Conservation (phyloP, 371 early-diverging fungal genomes). For the Dichotomocladium elegans region DNA sequence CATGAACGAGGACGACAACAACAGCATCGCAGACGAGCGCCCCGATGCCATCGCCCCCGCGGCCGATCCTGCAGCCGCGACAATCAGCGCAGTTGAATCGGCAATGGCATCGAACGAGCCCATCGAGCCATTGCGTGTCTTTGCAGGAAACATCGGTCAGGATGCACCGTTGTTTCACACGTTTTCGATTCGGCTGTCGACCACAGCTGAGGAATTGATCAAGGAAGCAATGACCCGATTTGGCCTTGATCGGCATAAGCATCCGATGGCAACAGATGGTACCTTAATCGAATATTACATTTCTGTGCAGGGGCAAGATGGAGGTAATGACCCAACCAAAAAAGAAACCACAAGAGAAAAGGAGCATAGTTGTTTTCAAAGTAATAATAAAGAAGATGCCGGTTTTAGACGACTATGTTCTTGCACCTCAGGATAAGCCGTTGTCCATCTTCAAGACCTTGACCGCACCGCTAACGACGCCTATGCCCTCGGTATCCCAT, state of each 20-base stretch:
- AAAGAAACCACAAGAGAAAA: neutral
- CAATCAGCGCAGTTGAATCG: neutral
- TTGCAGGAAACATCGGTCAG: conserved; percentile 58
- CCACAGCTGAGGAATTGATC: conserved; percentile 51
- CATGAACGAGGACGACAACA: neutral
- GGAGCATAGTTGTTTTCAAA: neutral
- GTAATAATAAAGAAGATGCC: neutral
- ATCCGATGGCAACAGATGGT: conserved; percentile 16
- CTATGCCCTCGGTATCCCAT: conserved; percentile 44
- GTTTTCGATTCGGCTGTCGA: conserved; percentile 30
- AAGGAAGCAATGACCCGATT: conserved; percentile 45
- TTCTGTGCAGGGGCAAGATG: conserved; percentile 57
- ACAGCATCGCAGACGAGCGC: neutral
- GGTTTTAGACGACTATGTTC: conserved; percentile 48
- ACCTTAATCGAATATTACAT: conserved; percentile 43
- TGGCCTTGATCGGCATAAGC: conserved; percentile 1
- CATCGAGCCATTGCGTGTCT: conserved; percentile 31
- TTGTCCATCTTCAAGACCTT: conserved; percentile 55
- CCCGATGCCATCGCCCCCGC: neutral
- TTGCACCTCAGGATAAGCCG: conserved; percentile 55
- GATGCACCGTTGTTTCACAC: conserved; percentile 52
- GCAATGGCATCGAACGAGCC: neutral
- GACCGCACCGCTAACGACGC: conserved; percentile 58
- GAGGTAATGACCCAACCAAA: conserved; percentile 32
- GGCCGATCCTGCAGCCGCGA: neutral